Evolutionary conservation across 371 early-diverging fungal genomes (phyloP), one percentile per base, ranked within the genome.

Genomic region (Ecytonucleospora hepatopenaei): DNA sequence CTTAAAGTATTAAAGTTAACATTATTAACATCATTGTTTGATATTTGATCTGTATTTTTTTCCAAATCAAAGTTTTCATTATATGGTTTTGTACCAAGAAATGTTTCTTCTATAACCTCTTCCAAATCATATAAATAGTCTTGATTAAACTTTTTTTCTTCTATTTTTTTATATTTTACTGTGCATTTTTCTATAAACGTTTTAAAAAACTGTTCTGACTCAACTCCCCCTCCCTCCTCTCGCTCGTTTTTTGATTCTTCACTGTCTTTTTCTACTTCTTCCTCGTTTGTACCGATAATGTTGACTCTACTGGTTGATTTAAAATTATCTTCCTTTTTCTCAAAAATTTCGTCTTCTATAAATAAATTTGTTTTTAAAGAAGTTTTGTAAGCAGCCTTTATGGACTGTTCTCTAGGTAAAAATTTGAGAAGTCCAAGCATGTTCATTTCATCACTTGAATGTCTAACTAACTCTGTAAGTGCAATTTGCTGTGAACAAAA

Each of bases 401-500:
- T 5, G n/a, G 19, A 21, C n/a, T 19, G 21, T n/a, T 30, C 30
- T n/a, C 15, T 47, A 12, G 60, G 60, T 54, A 60, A 40, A 26
- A 60, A 30, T 24, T 26, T 60, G n/a, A 60, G 60, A 46, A 32
- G 5, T 5, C n/a, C 12, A n/a, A 48, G 47, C 5, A 60, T 5
- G 17, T 8, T 17, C 12, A 5, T 30, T 17, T 2, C 4, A 12
- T n/a, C 33, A 23, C 5, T 17, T 4, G 4, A n/a, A 19, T 17
- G 3, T 53, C 23, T 5, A 5, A 48, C 5, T 15, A n/a, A 2
- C n/a, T 19, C 19, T 21, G 19, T 5, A 26, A 51, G 4, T 24
- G 8, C 53, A 51, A 26, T 57, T 55, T 67, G 67, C 47, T 67
- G 67, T 4, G 65, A 23, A 4, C 65, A 26, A 35, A 67, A 67